Evolutionary conservation across 345 rosid genomes (phyloP), one percentile per base, ranked within the genome.

Genomic region (Gossypium rotundifolium): DNA sequence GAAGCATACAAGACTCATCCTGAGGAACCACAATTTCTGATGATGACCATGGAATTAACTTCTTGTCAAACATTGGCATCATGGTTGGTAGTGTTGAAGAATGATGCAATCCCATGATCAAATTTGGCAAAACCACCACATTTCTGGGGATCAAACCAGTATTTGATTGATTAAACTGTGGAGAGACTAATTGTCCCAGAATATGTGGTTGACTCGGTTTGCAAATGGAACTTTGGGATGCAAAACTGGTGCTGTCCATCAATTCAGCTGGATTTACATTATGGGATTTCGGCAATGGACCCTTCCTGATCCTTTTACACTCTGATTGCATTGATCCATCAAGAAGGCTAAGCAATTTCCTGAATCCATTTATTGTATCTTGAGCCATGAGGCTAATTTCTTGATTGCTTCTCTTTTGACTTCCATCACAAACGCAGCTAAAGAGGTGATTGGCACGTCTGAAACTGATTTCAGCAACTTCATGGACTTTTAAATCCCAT

Each of bases 301-400:
- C 86, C 51, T 48, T 83, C 72, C 73, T 78, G 76, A 80, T 80
- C 62, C 86, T 80, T 49, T 76, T 80, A 44, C 70, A 27, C 9
- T 54, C 59, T 40, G 83, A 45, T 46, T 65, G 72, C 46, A 27
- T 46, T n/a, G 80, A 70, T 53, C 74, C 78, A 64, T 83, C 85
- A 64, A 83, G 81, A 25, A 80, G 78, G 17, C 72, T 38, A 18
- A 80, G 63, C 57, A 83, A 53, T 64, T 75, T 78, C 62, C 44
- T 65, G 76, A 83, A 73, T 59, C 71, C 85, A 65, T 73, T 60
- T 11, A 77, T 59, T 33, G 81, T 74, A 51, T 67, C 78, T 68
- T 69, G 69, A 13, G 80, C 74, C 46, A 83, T 65, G 14, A 75
- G 52, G 69, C 74, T 83, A 1, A 74, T 66, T 74, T 82, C 85